Base-by-base conservation (phyloP, 2,329 filamentous ascomycete genomes). In the Harringtonia lauricola region DNA sequence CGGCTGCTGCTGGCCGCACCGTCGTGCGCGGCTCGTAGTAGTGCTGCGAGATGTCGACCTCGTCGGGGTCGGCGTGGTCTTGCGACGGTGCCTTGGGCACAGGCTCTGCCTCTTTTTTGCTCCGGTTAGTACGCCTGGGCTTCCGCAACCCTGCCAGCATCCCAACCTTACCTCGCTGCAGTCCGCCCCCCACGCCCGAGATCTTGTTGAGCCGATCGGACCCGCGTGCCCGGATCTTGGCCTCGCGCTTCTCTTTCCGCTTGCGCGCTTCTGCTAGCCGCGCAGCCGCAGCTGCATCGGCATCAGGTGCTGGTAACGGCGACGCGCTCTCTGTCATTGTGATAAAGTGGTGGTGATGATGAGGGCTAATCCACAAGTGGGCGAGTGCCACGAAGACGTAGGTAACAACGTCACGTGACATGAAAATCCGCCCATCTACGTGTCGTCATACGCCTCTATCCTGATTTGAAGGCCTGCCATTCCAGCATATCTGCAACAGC, bases 41-140 rank as follows among this genome's bases (percentile, higher is more conserved):
- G 63, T 85, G 82, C 50, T 81, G 64, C n/a, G 82, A 85, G 52
- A 90, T 87, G 59, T 89, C 84, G 50, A 86, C 73, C 60, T 88
- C 85, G 6, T 80, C 83, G 7, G 84, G 84, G 54, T 86, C 81
- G 45, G 70, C 76, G 54, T 72, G 64, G 24, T 60, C 43, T n/a
- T 24, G 17, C 12, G 59, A 50, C 8, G 36, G 5, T 10, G 44
- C 26, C 19, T 40, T 14, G 5, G 44, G 22, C 10, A 39, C 39
- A 33, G 45, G 10, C 39, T 18, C 17, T 33, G n/a, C 24, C 34
- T 14, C 10, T 15, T 6, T 50, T 55, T n/a, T 15, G 33, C 14
- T 36, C 9, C n/a, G 26, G 17, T 1, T 14, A 3, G 15, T 12
- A 14, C n/a, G 26, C 9, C n/a, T 18, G 4, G 17, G 15, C 8